These are phyloP conservation scores for Schizonepeta tenuifolia DNA, from an alignment of 257 asterid genomes.

Conservation along the genomic window DNA sequence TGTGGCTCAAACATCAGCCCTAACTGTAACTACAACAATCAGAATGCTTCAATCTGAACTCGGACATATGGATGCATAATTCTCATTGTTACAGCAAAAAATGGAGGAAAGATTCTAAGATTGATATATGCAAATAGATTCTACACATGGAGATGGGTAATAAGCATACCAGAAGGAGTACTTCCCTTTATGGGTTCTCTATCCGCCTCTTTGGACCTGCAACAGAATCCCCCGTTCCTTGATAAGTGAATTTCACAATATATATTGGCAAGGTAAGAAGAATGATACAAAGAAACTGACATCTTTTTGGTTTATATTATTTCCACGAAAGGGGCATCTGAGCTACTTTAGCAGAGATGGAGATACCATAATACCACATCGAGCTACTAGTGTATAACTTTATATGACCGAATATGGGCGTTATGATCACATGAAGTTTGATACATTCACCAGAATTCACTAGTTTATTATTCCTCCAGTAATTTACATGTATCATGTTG, in stretches of 20 bases:
- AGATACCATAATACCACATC: no score
- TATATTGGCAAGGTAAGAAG: background rate
- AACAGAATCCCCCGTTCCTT: constrained; percentile 17
- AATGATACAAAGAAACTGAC: background rate
- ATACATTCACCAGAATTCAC: background rate
- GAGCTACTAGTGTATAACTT: background rate
- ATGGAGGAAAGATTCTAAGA: background rate
- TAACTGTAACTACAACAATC: constrained; percentile 11
- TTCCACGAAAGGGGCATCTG: no score
- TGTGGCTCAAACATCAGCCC: constrained; percentile 2
- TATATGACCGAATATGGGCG: background rate
- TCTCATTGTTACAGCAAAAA: constrained; percentile 7
- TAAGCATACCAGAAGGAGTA: constrained; percentile 3
- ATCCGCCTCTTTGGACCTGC: constrained; percentile 42
- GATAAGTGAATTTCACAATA: background rate
- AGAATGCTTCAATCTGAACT: constrained; percentile 8
- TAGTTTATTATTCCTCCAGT: no score
- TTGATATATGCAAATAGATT: background rate
- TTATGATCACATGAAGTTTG: background rate
- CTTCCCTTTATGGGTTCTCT: background rate
- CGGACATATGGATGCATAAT: background rate
- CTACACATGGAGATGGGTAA: background rate
- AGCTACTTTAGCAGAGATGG: no score
- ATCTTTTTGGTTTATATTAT: background rate
- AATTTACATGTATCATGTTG: constrained; percentile 10